A percentile compares a stretch with the other conserved stretches of the same genome.
Evolutionary conservation across 192 early-diverging fungal species (phyloP).

Genomic region (Allomyces javanicus): DNA sequence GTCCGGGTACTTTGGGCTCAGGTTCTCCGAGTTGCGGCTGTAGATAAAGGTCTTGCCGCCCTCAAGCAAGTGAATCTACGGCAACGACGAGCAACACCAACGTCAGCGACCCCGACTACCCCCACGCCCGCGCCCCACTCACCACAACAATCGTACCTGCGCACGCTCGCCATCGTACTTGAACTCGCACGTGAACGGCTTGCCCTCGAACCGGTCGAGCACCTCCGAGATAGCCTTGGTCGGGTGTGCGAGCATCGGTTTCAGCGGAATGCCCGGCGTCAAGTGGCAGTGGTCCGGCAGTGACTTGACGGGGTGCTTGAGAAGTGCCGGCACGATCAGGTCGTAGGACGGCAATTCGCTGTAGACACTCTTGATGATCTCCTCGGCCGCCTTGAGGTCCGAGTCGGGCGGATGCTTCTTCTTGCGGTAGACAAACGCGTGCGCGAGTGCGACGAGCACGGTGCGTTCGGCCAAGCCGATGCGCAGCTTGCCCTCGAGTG

Average conservation of each 20-base stretch:
- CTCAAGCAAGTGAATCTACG: conserved; percentile 60
- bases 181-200: conserved; percentile 90
- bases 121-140: not conserved
- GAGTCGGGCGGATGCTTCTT: conserved; percentile 11
- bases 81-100: not conserved
- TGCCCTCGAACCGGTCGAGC: conserved; percentile 78
- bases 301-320: conserved; percentile 49
- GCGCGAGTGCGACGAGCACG: conserved; percentile 69
- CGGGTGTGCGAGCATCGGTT: conserved; percentile 99
- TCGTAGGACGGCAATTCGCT: conserved; percentile 90
- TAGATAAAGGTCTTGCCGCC: conserved; percentile 64
- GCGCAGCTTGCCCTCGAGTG: conserved; percentile 79
- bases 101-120: not conserved
- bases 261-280: conserved; percentile 85
- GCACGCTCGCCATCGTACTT: conserved; percentile 97
- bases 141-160: conserved; percentile 30
- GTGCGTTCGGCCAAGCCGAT: conserved; percentile 93
- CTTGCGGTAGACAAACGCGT: conserved; percentile 39
- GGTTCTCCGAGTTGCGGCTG: conserved; percentile 88
- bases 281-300: conserved; percentile 65
- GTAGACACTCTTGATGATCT: conserved; percentile 29
- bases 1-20: conserved; percentile 84
- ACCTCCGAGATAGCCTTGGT: conserved; percentile 86
- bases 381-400: conserved; percentile 23
- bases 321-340: conserved; percentile 65